Evolutionary conservation across 352 stramenopile genomes (phyloP).

Genomic region (Globisporangium canariense): DNA sequence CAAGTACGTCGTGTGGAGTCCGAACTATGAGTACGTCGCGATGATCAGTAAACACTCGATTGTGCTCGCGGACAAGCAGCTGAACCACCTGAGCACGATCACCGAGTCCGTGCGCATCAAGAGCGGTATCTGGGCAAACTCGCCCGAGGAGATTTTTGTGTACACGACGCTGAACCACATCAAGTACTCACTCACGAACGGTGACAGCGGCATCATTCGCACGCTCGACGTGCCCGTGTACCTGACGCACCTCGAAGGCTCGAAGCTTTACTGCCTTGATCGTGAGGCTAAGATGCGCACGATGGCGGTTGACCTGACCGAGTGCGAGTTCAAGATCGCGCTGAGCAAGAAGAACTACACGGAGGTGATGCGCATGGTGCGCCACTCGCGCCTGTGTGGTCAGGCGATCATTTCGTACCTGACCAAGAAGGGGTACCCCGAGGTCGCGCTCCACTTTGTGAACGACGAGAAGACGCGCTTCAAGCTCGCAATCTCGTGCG

Average conservation of each 20-base stretch:
- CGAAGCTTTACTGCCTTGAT: slow-evolving; percentile 96
- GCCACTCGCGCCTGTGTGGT: slow-evolving; percentile 94
- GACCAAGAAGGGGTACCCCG: slow-evolving; percentile 98
- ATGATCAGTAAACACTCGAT: slow-evolving; percentile 98
- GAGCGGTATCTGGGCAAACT: slow-evolving; percentile 91
- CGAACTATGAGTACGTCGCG: slow-evolving; percentile 95
- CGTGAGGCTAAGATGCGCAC: slow-evolving; percentile 95
- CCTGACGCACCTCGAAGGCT: slow-evolving; percentile 93
- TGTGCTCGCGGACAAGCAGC: slow-evolving; percentile 95
- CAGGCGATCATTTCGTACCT: slow-evolving; percentile 99
- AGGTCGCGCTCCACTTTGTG: slow-evolving; percentile 99
- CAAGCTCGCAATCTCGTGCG: slow-evolving; percentile 97
- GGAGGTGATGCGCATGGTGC: slow-evolving; percentile 99
- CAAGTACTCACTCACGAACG: slow-evolving; percentile 91
- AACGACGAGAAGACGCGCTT: slow-evolving; percentile 98
- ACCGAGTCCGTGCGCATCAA: slow-evolving; percentile 97
- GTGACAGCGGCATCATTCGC: slow-evolving; percentile 97
- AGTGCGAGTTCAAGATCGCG: slow-evolving; percentile 98
- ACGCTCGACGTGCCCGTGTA: slow-evolving; percentile 98
- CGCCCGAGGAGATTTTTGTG: slow-evolving; percentile 93
- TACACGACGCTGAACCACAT: slow-evolving; percentile 98
- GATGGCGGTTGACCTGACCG: slow-evolving; percentile 97
- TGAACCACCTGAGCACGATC: slow-evolving; percentile 97
- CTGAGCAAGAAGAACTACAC: slow-evolving; percentile 95
- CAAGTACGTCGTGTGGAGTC: slow-evolving; percentile 98